Evolutionary conservation across 2,329 filamentous ascomycete genomes (phyloP), one percentile per base, ranked within the genome.

Genomic region (Fonsecaea pugnacius): DNA sequence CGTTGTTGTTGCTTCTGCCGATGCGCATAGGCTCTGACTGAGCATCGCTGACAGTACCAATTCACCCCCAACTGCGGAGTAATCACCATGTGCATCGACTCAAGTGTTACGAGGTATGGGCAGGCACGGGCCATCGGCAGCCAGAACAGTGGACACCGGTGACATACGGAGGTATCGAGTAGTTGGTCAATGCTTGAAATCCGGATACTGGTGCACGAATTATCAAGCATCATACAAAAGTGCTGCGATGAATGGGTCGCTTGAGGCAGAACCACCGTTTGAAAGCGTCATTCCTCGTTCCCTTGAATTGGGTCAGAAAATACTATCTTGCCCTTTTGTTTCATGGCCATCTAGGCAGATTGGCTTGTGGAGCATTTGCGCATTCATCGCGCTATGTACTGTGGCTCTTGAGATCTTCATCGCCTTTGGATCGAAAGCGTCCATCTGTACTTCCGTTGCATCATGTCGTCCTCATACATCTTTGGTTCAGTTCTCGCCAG

Each of bases 21-120:
- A 54, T 50, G 58, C 48, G 58, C 58, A 53, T 21, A 30, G 38
- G 7, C 18, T 12, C 12, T 36, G 35, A 48, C 12, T 12, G 35
- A 48, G 35, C 38, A 48, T 18, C 50, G 40, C 55, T 58, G 27
- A 21, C 30, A 27, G 4, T 27, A 3, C 30, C 14, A 38, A 36
- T 4, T 48, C 18, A 33, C 10, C 12, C 18, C 18, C 35, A 57
- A 5, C 21, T 40, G 27, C 43, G 18, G 40, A 33, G 38, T 58
- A 46, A 48, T 58, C 38, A 32, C 32, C 6, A 14, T 18, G 40
- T 33, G 27, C 40, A 35, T 58, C 43, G 18, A 48, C 21, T 48
- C 9, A 9, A 48, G 43, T 4, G 10, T 24, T 48, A 5, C 9
- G 14, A 27, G 43, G 43, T 9, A 24, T 10, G 18, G 21, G 18